Conservation (phyloP, 1,284 basidiomycete species). For the Ceratobasidium sp. region DNA sequence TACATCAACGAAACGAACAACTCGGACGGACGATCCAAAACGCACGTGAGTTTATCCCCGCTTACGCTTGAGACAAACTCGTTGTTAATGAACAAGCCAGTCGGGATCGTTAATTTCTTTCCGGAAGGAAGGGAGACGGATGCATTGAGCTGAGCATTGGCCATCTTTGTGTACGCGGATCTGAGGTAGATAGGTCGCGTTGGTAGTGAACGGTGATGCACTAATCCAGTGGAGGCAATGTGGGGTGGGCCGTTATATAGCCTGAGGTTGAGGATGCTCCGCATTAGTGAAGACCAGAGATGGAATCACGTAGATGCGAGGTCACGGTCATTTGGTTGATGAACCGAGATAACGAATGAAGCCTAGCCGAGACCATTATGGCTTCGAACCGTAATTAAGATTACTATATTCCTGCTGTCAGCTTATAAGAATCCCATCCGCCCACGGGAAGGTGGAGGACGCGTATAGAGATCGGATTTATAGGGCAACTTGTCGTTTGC, state of each 20-base stretch:
- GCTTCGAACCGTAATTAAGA: no score
- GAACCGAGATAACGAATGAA: constrained; percentile 6
- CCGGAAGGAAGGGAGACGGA: constrained; percentile 48
- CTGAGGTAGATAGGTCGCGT: no score
- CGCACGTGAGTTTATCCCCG: constrained; percentile 48
- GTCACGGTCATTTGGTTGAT: constrained; percentile 3
- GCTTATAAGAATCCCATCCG: no score
- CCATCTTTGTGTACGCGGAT: no score
- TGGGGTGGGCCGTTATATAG: constrained; percentile 7
- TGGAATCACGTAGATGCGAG: not conserved
- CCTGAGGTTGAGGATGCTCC: not conserved
- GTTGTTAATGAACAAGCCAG: constrained; percentile 91
- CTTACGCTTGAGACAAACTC: constrained; percentile 64
- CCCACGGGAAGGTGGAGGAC: no score
- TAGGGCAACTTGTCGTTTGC: not conserved
- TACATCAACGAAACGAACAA: constrained; percentile 34
- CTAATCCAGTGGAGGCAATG: not conserved
- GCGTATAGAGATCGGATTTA: not conserved
- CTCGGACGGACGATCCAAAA: constrained; percentile 52
- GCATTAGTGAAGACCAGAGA: constrained; percentile 3
- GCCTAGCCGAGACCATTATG: constrained; percentile 23
- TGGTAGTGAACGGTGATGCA: not conserved
- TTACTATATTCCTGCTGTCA: no score
- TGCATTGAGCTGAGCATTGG: constrained; percentile 16
- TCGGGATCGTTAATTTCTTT: constrained; percentile 68